Evolutionary conservation across 179 eudicot genomes (phyloP).

Genomic region (Beta macrorhiza): DNA sequence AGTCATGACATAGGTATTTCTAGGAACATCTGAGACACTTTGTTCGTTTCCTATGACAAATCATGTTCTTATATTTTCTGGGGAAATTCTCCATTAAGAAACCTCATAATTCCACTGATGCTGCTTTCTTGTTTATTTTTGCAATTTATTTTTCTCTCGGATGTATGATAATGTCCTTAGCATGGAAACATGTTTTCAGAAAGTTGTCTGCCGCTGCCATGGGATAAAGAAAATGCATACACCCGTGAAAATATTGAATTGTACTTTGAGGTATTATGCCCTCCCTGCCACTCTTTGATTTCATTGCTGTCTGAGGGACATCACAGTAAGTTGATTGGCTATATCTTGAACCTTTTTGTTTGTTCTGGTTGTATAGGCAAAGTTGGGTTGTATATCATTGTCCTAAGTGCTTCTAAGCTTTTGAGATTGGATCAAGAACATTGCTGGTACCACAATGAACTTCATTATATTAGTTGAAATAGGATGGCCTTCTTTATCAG

Average conservation of each 20-base stretch:
- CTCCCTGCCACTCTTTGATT: conserved; percentile 3
- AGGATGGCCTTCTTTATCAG: background rate
- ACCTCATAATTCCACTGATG: background rate
- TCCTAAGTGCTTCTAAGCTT: background rate
- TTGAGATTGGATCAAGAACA: background rate
- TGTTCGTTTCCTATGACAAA: too few relatives aligned
- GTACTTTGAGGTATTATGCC: conserved; percentile 73
- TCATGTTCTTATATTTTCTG: background rate
- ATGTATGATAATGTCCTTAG: conserved; percentile 38
- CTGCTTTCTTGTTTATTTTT: background rate
- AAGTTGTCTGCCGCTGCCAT: conserved; percentile 61
- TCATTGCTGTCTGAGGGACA: conserved; percentile 5
- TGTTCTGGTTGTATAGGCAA: background rate
- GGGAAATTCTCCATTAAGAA: background rate
- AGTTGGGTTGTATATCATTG: background rate
- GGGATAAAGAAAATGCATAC: conserved; percentile 82
- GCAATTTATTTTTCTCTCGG: background rate
- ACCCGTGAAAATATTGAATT: conserved; percentile 79
- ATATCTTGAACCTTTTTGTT: background rate
- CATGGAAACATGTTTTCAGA: conserved; percentile 88
- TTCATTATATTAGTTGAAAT: background rate
- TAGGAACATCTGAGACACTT: too few relatives aligned
- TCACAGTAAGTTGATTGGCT: background rate
- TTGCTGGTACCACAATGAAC: background rate
- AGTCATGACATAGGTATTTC: background rate